Evolutionary conservation across 1,284 basidiomycete genomes (phyloP), one percentile per base, ranked within the genome.

Genomic region (Kalmanozyma brasiliensis): DNA sequence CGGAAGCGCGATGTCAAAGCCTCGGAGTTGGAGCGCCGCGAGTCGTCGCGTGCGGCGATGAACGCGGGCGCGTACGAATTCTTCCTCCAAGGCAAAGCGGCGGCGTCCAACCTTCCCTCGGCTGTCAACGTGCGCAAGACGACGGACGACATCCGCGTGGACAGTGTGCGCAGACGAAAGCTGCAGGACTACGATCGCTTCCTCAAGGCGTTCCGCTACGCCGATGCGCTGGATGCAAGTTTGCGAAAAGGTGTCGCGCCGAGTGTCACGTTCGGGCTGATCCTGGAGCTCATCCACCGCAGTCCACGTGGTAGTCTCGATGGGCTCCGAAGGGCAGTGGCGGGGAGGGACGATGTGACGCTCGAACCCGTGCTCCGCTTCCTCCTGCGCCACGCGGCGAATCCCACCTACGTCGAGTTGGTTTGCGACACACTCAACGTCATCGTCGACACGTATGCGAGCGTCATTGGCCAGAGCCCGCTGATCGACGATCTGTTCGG

Each of bases 171-270:
- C 36, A 87, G 86, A 73, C 89, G 88, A 74, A 88, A 89, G 55
- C 84, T 98, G 47, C 89, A 88, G 80, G 90, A 92, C 59, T 97
- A 97, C 83, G 96, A 99, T 82, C 87, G 88, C 71, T 85, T 92
- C 60, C 85, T 99, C 56, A 98, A 98, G 83, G 86, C 85, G 29
- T 99, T 98, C 87, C 92, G 93, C 78, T 98, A 99, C 82, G 89
- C 90, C 16, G 94, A 94, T 44, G 96, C 96, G 1, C 84, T 99
- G 36, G 94, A 81, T 45, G 79, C 77, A 5, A 66, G 70, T n/a
- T 42, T 81, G 8, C 72, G 76, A 19, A 74, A 76, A 26, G 74
- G 73, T 11, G 72, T 78, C 1, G 57, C 70, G 0, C 70, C 78
- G 1, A 53, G 37, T 9, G 92, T 90, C 1, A 88, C 92, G 0